Percentiles rank a stretch among this genome's conserved stretches.
These are phyloP conservation scores for Fusarium continuum DNA, from an alignment of 2,329 filamentous ascomycete species.

Conservation along the genomic window DNA sequence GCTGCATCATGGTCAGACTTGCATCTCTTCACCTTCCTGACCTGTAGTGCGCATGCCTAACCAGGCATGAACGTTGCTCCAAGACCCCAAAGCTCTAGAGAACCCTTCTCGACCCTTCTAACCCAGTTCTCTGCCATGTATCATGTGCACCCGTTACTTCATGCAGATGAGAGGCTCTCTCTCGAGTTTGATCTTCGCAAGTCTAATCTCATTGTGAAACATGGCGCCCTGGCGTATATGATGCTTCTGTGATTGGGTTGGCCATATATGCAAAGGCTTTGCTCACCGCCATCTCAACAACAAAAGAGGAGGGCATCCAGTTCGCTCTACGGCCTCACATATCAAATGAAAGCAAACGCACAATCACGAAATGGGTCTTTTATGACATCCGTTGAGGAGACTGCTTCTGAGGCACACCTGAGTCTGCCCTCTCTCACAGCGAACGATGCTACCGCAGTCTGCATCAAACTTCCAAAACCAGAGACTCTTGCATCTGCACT, in stretches of 20 bases:
- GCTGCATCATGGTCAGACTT: conserved; percentile 28
- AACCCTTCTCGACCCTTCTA: background rate
- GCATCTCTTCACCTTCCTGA: conserved; percentile 19
- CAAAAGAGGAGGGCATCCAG: conserved; percentile 28
- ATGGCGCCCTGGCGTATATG: conserved; percentile 10
- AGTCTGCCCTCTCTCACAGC: background rate
- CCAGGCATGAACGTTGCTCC: background rate
- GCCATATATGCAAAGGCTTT: background rate
- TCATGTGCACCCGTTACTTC: conserved; percentile 14
- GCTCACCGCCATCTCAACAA: conserved; percentile 35
- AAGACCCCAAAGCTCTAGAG: background rate
- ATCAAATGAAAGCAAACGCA: conserved; percentile 2
- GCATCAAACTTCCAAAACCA: conserved; percentile 24
- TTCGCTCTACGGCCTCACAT: conserved; percentile 20
- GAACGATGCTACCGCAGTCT: conserved; percentile 9
- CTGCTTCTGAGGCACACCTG: background rate
- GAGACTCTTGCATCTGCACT: conserved; percentile 21
- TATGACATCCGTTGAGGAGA: background rate
- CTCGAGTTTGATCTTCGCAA: conserved; percentile 4
- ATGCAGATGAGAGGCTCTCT: conserved; percentile 10
- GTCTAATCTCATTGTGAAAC: conserved; percentile 20
- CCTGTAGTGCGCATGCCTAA: background rate
- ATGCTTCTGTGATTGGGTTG: conserved; percentile 8
- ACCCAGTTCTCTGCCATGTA: background rate
- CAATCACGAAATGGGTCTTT: conserved; percentile 8